These are phyloP conservation scores for Leccinum huronense DNA, from an alignment of 1,284 basidiomycete genomes.

Conservation along the genomic window DNA sequence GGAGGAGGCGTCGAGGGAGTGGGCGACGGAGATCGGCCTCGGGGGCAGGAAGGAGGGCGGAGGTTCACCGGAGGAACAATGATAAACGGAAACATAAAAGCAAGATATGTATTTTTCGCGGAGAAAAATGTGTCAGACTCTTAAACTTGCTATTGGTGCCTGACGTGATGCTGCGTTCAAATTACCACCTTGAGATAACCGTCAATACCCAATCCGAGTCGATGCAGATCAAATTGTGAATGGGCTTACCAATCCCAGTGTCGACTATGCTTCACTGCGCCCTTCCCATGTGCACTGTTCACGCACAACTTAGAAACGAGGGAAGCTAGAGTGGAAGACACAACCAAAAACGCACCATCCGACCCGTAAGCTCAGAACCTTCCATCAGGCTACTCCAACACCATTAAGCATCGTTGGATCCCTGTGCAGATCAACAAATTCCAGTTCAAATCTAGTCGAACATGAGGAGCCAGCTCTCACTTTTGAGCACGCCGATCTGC, in stretches of 20 bases:
- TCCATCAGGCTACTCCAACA: background rate
- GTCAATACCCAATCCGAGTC: too few relatives aligned
- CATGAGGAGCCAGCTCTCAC: too few relatives aligned
- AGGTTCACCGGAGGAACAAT: slow-evolving; percentile 24
- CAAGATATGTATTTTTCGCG: slow-evolving; percentile 33
- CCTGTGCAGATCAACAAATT: slow-evolving; percentile 96
- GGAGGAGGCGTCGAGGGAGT: background rate
- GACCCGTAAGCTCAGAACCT: background rate
- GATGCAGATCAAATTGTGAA: too few relatives aligned
- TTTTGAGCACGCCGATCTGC: too few relatives aligned
- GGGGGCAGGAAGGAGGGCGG: slow-evolving; percentile 8
- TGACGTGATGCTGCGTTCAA: slow-evolving; percentile 94
- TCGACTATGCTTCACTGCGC: too few relatives aligned
- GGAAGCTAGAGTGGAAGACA: background rate
- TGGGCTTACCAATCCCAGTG: too few relatives aligned
- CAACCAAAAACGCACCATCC: background rate
- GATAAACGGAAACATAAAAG: slow-evolving; percentile 29
- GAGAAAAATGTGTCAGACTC: slow-evolving; percentile 30
- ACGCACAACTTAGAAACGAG: background rate
- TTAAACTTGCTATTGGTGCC: slow-evolving; percentile 46
- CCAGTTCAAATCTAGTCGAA: slow-evolving; percentile 56
- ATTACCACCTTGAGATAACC: slow-evolving; percentile 64
- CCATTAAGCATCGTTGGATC: slow-evolving; percentile 52
- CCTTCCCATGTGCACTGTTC: too few relatives aligned
- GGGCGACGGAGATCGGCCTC: slow-evolving; percentile 22